Evolutionary conservation across 768 basidiomycete genomes (phyloP), one percentile per base, ranked within the genome.

Genomic region (Termitomyces eurrhizus): DNA sequence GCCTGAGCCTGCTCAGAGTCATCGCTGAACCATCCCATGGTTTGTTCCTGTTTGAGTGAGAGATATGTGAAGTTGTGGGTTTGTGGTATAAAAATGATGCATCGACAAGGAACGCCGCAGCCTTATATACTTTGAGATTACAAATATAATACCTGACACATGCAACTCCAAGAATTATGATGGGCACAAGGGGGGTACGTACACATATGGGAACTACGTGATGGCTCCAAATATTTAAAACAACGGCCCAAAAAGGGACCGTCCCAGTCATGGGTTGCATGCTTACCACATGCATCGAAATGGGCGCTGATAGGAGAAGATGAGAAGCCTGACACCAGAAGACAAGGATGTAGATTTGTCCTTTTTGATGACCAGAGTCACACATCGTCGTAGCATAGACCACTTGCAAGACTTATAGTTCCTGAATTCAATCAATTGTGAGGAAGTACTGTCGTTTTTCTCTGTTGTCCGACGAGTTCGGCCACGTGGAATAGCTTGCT

Each of bases 21-120:
- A 62, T 72, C 52, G 65, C 50, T 49, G 71, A 80, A 81, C 70
- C 71, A 79, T 63, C 78, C 78, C 80, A 81, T 79, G 36, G 52
- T 60, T 39, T 51, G 64, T n/a, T 29, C 29, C 9, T 56, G 61
- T 56, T 45, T 51, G 54, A 41, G 32, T n/a, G 26, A 26, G 24
- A 21, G 21, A 21, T 54, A 2, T 54, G 36, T 32, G 41, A 13
- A 44, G 32, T 32, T 44, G 32, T 4, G 39, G 52, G 54, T 41
- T 11, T 32, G 18, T 32, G 12, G 12, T 32, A n/a, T 6, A 32
- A 18, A 26, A 9, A 42, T 14, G 18, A 33, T 44, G 5, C 9
- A 4, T 7, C 24, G 9, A 12, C 39, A 54, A 29, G 9, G 26
- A 41, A 41, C 26, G 39, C 39, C 26, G n/a, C 33, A 2, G 33